These are phyloP conservation scores for Candida loeiensis DNA, from an alignment of 805 yeast genomes.

Conservation along the genomic window DNA sequence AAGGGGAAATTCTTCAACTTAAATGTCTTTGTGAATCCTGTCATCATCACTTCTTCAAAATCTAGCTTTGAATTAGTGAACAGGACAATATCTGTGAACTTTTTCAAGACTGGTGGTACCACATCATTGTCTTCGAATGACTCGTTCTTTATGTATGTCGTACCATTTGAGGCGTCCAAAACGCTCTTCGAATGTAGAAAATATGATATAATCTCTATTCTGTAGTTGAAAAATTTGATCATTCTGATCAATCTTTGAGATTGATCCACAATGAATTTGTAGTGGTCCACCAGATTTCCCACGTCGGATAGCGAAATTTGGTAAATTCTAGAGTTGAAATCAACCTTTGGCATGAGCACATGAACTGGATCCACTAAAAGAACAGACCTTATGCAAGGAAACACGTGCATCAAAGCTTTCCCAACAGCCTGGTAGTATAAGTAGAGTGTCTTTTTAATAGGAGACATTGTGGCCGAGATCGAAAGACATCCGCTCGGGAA, in stretches of 20 bases:
- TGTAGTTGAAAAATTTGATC: slow-evolving; percentile 31
- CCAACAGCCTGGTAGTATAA: slow-evolving; percentile 36
- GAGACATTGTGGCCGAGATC: slow-evolving; percentile 23
- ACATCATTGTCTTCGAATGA: slow-evolving; percentile 8
- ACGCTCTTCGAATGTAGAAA: slow-evolving; percentile 20
- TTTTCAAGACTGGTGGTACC: slow-evolving; percentile 1
- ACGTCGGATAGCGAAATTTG: slow-evolving; percentile 8
- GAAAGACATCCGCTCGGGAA: slow-evolving; percentile 32
- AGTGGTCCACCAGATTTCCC: slow-evolving; percentile 14
- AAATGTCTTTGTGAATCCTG: slow-evolving; percentile 12
- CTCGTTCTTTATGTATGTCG: slow-evolving; percentile 13
- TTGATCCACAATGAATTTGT: slow-evolving; percentile 19
- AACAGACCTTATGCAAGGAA: slow-evolving; percentile 33
- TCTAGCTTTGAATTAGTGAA: slow-evolving; percentile 17
- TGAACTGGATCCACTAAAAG: slow-evolving; percentile 33
- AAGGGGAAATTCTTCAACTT: slow-evolving; percentile 20
- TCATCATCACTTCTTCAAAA: slow-evolving; percentile 17
- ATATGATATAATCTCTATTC: slow-evolving; percentile 26
- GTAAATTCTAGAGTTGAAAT: slow-evolving; percentile 23
- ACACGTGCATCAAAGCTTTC: slow-evolving; percentile 28
- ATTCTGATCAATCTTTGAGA: slow-evolving; percentile 28
- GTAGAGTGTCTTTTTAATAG: slow-evolving; percentile 31
- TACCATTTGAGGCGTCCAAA: slow-evolving; percentile 13
- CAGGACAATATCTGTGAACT: slow-evolving; percentile 15
- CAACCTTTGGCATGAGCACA: slow-evolving; percentile 29